Evolutionary conservation across 2,329 filamentous ascomycete genomes (phyloP), one percentile per base, ranked within the genome.

Genomic region (Epicoccum sorghinum): DNA sequence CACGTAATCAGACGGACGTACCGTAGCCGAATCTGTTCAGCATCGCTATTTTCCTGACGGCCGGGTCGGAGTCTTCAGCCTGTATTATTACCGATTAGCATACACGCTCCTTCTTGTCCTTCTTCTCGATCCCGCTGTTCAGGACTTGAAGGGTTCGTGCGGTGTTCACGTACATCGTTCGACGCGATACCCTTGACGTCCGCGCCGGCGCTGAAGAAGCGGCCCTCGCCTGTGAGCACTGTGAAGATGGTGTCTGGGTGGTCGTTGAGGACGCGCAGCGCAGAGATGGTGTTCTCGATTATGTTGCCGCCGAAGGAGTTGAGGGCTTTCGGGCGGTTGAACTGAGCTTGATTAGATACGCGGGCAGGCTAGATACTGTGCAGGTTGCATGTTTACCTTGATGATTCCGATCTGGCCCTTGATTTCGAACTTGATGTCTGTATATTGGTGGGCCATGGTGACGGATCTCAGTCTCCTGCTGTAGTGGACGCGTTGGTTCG

Each of bases 221-320:
- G 69, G 2, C 80, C 80, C 58, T 80, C 79, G 14, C 80, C 80
- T 0, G 79, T 82, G 9, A 82, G 57, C 1, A 82, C 79, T 1
- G 80, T 82, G 61, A 82, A 81, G 12, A 81, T 65, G 4, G 80
- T 82, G 35, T 78, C 74, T 3, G 79, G 79, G 57, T 82, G 72
- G 30, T 78, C 72, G 58, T 82, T 74, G 4, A 82, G 69, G 32
- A 76, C 72, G 52, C 79, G 68, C 1, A 82, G 65, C 0, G 78
- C 79, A 4, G 67, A 69, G 23, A 81, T 75, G 7, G 72, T 72
- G 41, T 81, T 78, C 4, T 68, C 39, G 40, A 80, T 72, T 6
- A 82, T 55, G 45, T 75, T 78, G 12, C 77, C 78, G 33, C 78
- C 77, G 44, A 82, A 81, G 1, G 79, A 75, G 64, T 82, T 82